A percentile compares a stretch with the other conserved stretches of the same genome.
These are phyloP conservation scores for Solanum hybrid DNA, from an alignment of 305 asterid species.

Conservation along the genomic window DNA sequence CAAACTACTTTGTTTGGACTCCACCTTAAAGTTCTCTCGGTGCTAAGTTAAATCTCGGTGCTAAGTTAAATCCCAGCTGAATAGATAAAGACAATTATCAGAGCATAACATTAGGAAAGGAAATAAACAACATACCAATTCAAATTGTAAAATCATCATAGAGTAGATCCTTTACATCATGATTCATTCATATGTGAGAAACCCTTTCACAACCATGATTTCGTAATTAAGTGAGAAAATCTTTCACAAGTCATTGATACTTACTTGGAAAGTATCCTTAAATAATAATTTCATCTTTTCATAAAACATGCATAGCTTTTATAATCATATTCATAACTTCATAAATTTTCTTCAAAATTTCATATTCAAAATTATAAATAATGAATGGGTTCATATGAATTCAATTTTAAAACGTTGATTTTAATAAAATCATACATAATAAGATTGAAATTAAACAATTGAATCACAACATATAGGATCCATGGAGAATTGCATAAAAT, in stretches of 20 bases:
- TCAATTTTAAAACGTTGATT: background rate
- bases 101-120: background rate
- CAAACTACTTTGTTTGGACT: background rate
- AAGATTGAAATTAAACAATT: background rate
- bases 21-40: background rate
- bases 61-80: background rate
- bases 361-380: no score
- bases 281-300: background rate
- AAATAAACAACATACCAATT: background rate
- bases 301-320: background rate
- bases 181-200: background rate
- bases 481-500: no score
- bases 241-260: background rate
- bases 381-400: background rate
- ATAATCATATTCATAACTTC: background rate
- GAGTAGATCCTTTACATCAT: background rate
- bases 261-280: background rate
- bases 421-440: background rate
- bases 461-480: background rate
- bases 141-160: background rate
- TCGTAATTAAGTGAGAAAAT: background rate
- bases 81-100: background rate
- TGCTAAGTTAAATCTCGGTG: background rate
- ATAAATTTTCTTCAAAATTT: background rate
- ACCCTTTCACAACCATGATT: background rate